Evolutionary conservation across 139 green algal genomes (phyloP), one percentile per base, ranked within the genome.

Genomic region (Chlorella sp.): DNA sequence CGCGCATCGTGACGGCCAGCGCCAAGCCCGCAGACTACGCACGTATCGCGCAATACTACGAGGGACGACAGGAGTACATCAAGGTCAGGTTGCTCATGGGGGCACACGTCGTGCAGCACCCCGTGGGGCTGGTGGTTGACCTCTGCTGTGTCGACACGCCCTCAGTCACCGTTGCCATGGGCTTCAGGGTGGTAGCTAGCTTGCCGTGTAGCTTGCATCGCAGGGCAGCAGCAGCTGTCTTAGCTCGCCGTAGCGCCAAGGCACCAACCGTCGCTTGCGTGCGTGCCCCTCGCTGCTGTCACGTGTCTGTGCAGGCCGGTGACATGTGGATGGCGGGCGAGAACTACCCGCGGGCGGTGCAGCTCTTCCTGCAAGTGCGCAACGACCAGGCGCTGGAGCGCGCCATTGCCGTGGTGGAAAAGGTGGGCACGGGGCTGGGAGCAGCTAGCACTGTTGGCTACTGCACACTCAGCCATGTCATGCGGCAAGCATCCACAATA

Each of bases 401-500:
- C 61, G 91, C 91, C 20, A 88, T 96, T 62, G 71, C 67, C 14
- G 60, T 94, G 34, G 88, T 93, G 55, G 76, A 88, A 29, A 69
- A 69, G 63, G 63, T 69, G 32, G 20, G 63, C 4, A 6, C 22
- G 4, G 22, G 6, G 24, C 42, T 55, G 42, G n/a, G n/a, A n/a
- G n/a, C n/a, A n/a, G n/a, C n/a, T n/a, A n/a, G n/a, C n/a, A n/a
- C n/a, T n/a, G n/a, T n/a, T n/a, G n/a, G n/a, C n/a, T n/a, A n/a
- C n/a, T n/a, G n/a, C n/a, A n/a, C n/a, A n/a, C n/a, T n/a, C n/a
- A n/a, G n/a, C n/a, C n/a, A n/a, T n/a, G n/a, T n/a, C n/a, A n/a
- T n/a, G n/a, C n/a, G n/a, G n/a, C n/a, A n/a, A n/a, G n/a, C n/a
- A n/a, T n/a, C n/a, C n/a, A n/a, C n/a, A n/a, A n/a, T n/a, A n/a